Evolutionary conservation across 768 basidiomycete species (phyloP).

Genomic region (Pisolithus marmoratus): DNA sequence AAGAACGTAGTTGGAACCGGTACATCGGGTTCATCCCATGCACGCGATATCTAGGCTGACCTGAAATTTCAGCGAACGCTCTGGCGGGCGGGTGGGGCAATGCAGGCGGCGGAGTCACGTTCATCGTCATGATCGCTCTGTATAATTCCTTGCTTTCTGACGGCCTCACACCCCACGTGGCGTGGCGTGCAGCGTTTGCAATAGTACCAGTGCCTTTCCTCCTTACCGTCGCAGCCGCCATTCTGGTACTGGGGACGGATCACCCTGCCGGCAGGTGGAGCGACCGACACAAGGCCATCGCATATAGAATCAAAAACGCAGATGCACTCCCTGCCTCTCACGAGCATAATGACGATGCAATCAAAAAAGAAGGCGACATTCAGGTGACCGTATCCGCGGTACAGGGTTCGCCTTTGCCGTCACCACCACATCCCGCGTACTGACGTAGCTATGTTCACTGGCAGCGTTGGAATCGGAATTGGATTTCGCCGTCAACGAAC

Average conservation of each 20-base stretch:
- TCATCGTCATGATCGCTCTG: slow-evolving; percentile 51
- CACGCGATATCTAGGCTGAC: not conserved
- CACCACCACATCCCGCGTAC: not conserved
- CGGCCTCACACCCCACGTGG: slow-evolving; percentile 34
- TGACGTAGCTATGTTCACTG: not conserved
- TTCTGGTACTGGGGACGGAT: slow-evolving; percentile 44
- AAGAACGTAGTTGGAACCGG: slow-evolving; percentile 38
- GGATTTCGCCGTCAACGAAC: slow-evolving; percentile 42
- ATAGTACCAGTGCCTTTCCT: slow-evolving; percentile 53
- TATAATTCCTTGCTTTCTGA: slow-evolving; percentile 34
- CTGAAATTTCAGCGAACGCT: slow-evolving; percentile 41
- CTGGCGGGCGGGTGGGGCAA: slow-evolving; percentile 54
- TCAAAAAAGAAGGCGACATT: slow-evolving; percentile 21
- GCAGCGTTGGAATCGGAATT: slow-evolving; percentile 28
- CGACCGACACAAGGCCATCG: slow-evolving; percentile 36
- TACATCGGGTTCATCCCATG: not conserved
- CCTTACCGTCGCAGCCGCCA: slow-evolving; percentile 35
- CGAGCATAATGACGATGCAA: slow-evolving; percentile 19
- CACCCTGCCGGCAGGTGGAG: slow-evolving; percentile 52
- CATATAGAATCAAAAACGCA: slow-evolving; percentile 13
- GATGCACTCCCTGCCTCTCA: slow-evolving; percentile 13
- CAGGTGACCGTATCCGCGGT: slow-evolving; percentile 14
- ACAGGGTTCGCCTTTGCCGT: slow-evolving; percentile 1
- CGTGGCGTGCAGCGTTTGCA: slow-evolving; percentile 54
- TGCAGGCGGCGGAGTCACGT: slow-evolving; percentile 43